Evolutionary conservation across 495 filamentous ascomycete species (phyloP).

Genomic region (Terfezia boudieri): DNA sequence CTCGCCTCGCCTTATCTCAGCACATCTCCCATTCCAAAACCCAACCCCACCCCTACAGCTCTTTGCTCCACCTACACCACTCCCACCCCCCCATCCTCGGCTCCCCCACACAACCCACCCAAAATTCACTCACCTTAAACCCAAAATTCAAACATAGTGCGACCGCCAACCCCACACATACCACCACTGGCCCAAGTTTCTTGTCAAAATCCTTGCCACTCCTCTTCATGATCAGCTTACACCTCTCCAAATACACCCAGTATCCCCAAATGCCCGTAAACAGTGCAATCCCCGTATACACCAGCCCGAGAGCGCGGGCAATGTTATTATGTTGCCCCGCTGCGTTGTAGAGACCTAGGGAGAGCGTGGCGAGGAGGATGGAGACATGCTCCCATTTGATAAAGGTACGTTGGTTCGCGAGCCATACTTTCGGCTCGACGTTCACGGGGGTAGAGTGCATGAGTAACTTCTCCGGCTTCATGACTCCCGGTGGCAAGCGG

Average conservation of each 20-base stretch:
- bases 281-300: constrained; percentile 60
- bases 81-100: not conserved
- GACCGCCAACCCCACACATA: constrained; percentile 55
- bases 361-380: constrained; percentile 59
- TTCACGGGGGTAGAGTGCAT: constrained; percentile 79
- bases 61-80: not conserved
- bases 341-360: constrained; percentile 69
- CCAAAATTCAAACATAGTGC: constrained; percentile 68
- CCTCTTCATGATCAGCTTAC: constrained; percentile 54
- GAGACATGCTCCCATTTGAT: constrained; percentile 94
- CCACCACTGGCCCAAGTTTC: constrained; percentile 55
- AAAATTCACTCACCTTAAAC: not conserved
- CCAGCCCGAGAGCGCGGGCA: constrained; percentile 50
- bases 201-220: constrained; percentile 89
- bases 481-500: constrained; percentile 61
- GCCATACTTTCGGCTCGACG: constrained; percentile 94
- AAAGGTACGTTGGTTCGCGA: constrained; percentile 92
- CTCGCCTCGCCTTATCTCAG: not conserved
- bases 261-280: constrained; percentile 78
- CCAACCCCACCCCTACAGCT: not conserved
- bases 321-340: constrained; percentile 47
- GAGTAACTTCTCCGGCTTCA: constrained; percentile 58
- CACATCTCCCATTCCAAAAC: not conserved
- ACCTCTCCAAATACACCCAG: constrained; percentile 51
- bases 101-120: not conserved